Conservation (phyloP, 768 basidiomycete species). For the Tulasnella sp. region DNA sequence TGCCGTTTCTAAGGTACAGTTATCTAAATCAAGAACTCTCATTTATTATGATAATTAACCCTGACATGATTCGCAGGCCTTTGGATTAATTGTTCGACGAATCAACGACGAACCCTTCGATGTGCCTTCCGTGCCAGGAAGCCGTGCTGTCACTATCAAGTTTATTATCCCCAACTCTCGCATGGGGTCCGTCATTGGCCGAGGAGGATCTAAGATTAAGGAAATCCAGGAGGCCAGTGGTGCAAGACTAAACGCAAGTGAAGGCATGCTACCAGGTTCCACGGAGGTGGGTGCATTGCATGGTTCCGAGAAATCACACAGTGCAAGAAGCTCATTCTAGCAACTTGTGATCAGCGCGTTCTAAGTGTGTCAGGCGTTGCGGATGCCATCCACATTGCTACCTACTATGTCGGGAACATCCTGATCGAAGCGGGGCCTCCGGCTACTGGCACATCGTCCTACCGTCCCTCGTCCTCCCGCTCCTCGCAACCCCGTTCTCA, state of each 20-base stretch:
- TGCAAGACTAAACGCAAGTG: slow-evolving; percentile 89
- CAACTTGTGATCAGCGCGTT: slow-evolving; percentile 52
- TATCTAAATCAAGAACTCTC: too few species aligned
- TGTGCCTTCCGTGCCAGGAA: slow-evolving; percentile 92
- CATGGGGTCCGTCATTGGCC: slow-evolving; percentile 98
- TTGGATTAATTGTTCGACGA: slow-evolving; percentile 93
- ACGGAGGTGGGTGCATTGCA: slow-evolving; percentile 64
- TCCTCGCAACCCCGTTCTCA: neutral
- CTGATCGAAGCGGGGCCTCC: slow-evolving; percentile 71
- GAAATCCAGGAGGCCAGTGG: slow-evolving; percentile 99
- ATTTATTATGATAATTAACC: too few species aligned
- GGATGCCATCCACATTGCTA: slow-evolving; percentile 98
- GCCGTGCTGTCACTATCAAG: slow-evolving; percentile 97
- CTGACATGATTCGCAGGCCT: slow-evolving; percentile 49
- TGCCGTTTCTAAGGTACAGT: slow-evolving; percentile 97
- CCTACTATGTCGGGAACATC: slow-evolving; percentile 98
- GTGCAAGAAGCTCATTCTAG: neutral
- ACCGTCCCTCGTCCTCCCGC: slow-evolving; percentile 38
- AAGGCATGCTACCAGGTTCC: slow-evolving; percentile 98
- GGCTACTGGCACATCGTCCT: slow-evolving; percentile 40
- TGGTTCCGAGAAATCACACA: slow-evolving; percentile 16
- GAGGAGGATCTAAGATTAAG: slow-evolving; percentile 95
- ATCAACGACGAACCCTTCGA: slow-evolving; percentile 99
- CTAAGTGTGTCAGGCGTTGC: slow-evolving; percentile 97
- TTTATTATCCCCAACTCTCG: slow-evolving; percentile 99